A percentile compares a stretch with the other conserved stretches of the same genome.
Conservation (phyloP, 495 filamentous ascomycete species). For the Thozetella sp. region DNA sequence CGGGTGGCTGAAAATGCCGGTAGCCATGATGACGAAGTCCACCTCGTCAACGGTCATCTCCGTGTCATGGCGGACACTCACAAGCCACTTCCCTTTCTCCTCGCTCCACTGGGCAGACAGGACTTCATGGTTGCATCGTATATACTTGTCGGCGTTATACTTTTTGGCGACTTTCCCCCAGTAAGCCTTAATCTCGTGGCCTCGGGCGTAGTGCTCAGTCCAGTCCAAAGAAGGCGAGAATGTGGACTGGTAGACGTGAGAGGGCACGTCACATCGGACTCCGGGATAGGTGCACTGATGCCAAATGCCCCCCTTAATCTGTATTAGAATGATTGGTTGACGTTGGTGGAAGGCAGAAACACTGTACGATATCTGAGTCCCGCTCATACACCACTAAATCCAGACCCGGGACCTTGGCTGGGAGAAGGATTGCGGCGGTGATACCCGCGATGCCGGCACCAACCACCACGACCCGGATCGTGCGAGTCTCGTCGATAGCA, state of each 20-base stretch:
- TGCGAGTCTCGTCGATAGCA: not conserved
- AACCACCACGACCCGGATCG: not conserved
- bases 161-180: not conserved
- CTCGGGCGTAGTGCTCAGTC: not conserved
- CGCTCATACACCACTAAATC: not conserved
- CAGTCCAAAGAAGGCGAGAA: constrained; percentile 1
- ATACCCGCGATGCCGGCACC: not conserved
- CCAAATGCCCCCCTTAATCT: not conserved
- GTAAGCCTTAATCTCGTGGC: not conserved
- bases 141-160: not conserved
- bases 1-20: not conserved
- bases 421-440: not conserved
- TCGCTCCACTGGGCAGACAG: not conserved
- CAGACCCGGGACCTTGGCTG: not conserved
- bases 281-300: constrained; percentile 1
- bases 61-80: not conserved
- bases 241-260: constrained; percentile 3
- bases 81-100: constrained; percentile 1
- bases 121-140: not conserved
- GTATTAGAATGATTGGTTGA: not conserved
- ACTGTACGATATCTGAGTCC: not conserved
- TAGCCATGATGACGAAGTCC: not conserved
- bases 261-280: not conserved
- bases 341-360: not conserved
- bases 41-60: not conserved